Evolutionary conservation across 108 stramenopile species (phyloP), one percentile per base, ranked within the genome.

Genomic region (Cyclostephanos tholiformis): DNA sequence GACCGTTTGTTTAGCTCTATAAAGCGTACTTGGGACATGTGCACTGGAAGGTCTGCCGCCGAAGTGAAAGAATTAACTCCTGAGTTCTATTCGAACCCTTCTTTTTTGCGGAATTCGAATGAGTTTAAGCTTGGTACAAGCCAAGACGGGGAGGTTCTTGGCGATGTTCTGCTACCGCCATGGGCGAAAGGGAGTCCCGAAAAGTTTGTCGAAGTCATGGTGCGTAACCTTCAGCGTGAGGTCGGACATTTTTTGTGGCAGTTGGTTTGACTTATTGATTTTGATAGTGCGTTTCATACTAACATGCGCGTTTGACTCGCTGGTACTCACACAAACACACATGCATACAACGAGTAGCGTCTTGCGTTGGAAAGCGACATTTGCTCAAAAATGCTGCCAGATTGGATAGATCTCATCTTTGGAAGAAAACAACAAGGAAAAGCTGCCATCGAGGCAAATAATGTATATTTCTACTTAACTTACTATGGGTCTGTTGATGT

Each of bases 351-450:
- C 12, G 41, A 16, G 44, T 46, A 46, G 91, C 74, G 95, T 38
- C 83, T 86, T 73, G 92, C 92, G 1, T 85, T 95, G 13, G 91
- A 91, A 67, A 91, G 89, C 76, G 90, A 91, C 56, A 82, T 98
- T 63, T 97, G 97, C 51, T 94, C 96, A 13, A 82, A 84, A 44
- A 89, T 97, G 86, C 85, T 99, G 32, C 97, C 97, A 38, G 84
- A 88, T 57, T 99, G 99, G 99, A 96, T 99, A 49, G 99, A 99
- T 82, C 87, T 99, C 14, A 95, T 99, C 27, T 99, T 99, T 83
- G 97, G 97, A 2, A 79, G 88, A 38, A 97, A 98, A 69, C 98
- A 99, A 77, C 94, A 95, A 53, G 98, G 98, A 5, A 87, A 91
- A 13, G 91, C 93, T 39, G 97, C 99, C 10, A 94, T 96, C 56